These are phyloP conservation scores for Ustilago shanxiensis DNA, from an alignment of 1,284 basidiomycete species.

Conservation along the genomic window DNA sequence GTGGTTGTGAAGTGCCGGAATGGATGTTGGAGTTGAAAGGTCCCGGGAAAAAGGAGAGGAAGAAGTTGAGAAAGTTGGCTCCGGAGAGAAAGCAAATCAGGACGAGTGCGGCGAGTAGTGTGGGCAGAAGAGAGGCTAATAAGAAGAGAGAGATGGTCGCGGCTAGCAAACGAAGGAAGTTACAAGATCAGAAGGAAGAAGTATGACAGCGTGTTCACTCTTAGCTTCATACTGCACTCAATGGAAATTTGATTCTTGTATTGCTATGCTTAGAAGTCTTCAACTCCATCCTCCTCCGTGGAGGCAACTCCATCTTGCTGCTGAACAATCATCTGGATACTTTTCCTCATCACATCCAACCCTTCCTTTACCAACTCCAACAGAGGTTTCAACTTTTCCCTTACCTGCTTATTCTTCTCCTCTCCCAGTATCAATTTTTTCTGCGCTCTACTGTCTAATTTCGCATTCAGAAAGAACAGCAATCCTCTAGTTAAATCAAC, in stretches of 20 bases:
- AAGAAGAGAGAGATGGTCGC: slow-evolving; percentile 61
- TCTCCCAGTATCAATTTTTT: slow-evolving; percentile 29
- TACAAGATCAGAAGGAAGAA: slow-evolving; percentile 2
- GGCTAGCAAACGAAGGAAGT: slow-evolving; percentile 60
- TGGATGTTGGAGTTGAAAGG: slow-evolving; percentile 74
- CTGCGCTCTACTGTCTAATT: slow-evolving; percentile 32
- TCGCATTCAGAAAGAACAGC: slow-evolving; percentile 54
- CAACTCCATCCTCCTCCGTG: neutral
- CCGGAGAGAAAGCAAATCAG: slow-evolving; percentile 75
- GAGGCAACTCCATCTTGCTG: slow-evolving; percentile 21
- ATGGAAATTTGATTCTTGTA: too few species aligned
- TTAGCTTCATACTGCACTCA: too few species aligned
- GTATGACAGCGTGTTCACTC: neutral
- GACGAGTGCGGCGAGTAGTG: slow-evolving; percentile 57
- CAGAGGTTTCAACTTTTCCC: slow-evolving; percentile 15
- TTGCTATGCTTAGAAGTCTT: too few species aligned
- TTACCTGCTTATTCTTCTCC: slow-evolving; percentile 19
- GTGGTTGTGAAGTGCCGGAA: slow-evolving; percentile 74
- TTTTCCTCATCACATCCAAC: slow-evolving; percentile 6
- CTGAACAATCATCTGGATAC: slow-evolving; percentile 40
- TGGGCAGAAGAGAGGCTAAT: slow-evolving; percentile 56
- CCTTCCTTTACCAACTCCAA: slow-evolving; percentile 26
- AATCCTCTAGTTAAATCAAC: slow-evolving; percentile 55
- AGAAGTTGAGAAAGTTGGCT: slow-evolving; percentile 81
- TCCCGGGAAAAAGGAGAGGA: slow-evolving; percentile 87